Evolutionary conservation across 805 yeast species (phyloP).

Genomic region (Peterozyma toletana): DNA sequence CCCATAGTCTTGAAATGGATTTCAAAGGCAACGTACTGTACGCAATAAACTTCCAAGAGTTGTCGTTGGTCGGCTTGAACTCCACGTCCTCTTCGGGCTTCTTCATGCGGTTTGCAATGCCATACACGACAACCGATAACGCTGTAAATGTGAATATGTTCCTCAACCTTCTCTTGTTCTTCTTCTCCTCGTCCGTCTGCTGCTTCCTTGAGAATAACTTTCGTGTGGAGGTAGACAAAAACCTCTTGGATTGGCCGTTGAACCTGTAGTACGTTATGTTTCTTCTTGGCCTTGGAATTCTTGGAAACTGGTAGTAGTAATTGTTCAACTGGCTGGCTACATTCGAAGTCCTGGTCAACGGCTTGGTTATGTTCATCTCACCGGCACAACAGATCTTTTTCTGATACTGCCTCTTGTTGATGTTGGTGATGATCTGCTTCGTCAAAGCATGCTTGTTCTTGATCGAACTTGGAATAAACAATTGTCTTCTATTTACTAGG

Average conservation of each 20-base stretch:
- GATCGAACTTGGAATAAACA: too few relatives aligned
- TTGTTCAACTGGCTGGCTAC: slow-evolving; percentile 7
- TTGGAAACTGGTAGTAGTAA: slow-evolving; percentile 37
- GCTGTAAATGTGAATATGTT: slow-evolving; percentile 52
- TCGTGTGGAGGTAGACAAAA: slow-evolving; percentile 9
- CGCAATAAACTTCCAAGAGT: slow-evolving; percentile 84
- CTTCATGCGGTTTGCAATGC: slow-evolving; percentile 41
- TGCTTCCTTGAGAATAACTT: slow-evolving; percentile 18
- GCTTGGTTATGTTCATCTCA: slow-evolving; percentile 9
- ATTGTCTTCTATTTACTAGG: too few relatives aligned
- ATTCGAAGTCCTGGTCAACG: slow-evolving; percentile 6
- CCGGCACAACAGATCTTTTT: slow-evolving; percentile 5
- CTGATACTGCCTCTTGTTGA: slow-evolving; percentile 7
- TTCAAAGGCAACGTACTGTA: slow-evolving; percentile 88
- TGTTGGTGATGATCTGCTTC: neutral
- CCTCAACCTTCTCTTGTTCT: slow-evolving; percentile 31
- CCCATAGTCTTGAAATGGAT: slow-evolving; percentile 92
- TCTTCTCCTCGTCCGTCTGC: slow-evolving; percentile 5
- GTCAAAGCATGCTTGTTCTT: too few relatives aligned
- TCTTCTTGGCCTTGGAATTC: slow-evolving; percentile 51
- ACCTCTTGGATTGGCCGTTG: slow-evolving; percentile 25
- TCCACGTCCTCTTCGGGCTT: slow-evolving; percentile 20
- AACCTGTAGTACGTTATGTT: slow-evolving; percentile 41
- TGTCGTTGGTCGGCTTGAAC: slow-evolving; percentile 44
- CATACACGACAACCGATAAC: slow-evolving; percentile 43